Evolutionary conservation across 2,329 filamentous ascomycete species (phyloP).

Genomic region (Cercospora sp.): DNA sequence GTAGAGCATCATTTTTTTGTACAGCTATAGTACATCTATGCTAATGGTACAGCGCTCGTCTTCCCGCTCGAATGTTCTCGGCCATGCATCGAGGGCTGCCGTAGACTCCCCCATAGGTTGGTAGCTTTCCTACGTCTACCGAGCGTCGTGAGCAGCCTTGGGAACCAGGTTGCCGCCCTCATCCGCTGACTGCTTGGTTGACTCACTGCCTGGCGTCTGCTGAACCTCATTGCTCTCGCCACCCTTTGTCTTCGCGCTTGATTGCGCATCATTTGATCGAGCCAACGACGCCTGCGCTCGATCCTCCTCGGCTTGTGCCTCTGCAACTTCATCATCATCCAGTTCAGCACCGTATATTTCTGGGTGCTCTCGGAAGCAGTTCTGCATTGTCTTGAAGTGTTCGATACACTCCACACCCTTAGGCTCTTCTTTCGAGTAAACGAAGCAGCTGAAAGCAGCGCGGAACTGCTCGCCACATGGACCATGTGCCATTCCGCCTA

Average conservation of each 20-base stretch:
- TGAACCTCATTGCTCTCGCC: not conserved
- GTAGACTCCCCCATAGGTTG: not conserved
- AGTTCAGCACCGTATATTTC: conserved; percentile 91
- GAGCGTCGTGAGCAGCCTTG: conserved; percentile 18
- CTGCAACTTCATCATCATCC: conserved; percentile 67
- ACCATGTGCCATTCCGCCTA: conserved; percentile 94
- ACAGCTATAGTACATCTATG: conserved; percentile 20
- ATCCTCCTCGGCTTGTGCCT: conserved; percentile 28
- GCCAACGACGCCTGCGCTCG: conserved; percentile 15
- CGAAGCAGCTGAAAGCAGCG: conserved; percentile 95
- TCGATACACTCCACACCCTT: conserved; percentile 57
- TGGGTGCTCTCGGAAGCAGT: conserved; percentile 90
- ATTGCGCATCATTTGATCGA: conserved; percentile 12
- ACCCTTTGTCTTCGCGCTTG: not conserved
- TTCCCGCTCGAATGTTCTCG: not conserved
- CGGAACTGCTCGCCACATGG: conserved; percentile 96
- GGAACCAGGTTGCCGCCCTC: conserved; percentile 12
- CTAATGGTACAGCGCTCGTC: conserved; percentile 9
- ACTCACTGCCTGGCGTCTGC: not conserved
- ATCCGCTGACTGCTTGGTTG: conserved; percentile 13
- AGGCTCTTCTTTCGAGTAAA: conserved; percentile 89
- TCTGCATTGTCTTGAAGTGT: conserved; percentile 79
- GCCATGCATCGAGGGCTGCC: not conserved
- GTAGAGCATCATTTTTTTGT: conserved; percentile 12
- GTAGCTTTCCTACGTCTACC: conserved; percentile 2